Conservation (phyloP, 176 grass and related monocot genomes). For the Oryza meyeriana region DNA sequence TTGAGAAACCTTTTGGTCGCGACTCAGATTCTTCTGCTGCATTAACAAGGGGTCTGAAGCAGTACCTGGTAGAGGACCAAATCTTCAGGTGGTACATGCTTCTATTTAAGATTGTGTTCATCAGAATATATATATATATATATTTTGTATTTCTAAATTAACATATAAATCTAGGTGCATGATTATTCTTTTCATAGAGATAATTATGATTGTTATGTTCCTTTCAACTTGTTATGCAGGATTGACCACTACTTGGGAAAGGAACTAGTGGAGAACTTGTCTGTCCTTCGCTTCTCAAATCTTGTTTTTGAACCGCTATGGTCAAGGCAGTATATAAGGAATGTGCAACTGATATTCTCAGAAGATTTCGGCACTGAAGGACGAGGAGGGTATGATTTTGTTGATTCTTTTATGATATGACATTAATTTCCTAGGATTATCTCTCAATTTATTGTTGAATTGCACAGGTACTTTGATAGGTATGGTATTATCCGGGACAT, state of each 20-base stretch:
- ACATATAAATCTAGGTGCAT: neutral
- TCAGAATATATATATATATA: neutral
- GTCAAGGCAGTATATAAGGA: slow-evolving; percentile 94
- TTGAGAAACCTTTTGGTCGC: slow-evolving; percentile 95
- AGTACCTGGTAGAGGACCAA: slow-evolving; percentile 92
- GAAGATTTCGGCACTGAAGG: slow-evolving; percentile 95
- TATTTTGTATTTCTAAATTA: neutral
- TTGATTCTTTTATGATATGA: slow-evolving; percentile 14
- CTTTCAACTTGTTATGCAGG: slow-evolving; percentile 39
- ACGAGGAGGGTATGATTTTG: slow-evolving; percentile 69
- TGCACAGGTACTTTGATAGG: slow-evolving; percentile 84
- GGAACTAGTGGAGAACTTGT: slow-evolving; percentile 89
- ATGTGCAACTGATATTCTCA: slow-evolving; percentile 91
- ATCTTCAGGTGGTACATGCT: slow-evolving; percentile 73
- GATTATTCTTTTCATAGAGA: neutral
- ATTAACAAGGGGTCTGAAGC: slow-evolving; percentile 81
- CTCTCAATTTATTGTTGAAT: slow-evolving; percentile 27
- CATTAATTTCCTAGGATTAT: slow-evolving; percentile 21
- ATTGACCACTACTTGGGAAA: slow-evolving; percentile 96
- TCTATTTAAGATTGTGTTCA: neutral
- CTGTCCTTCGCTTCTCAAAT: slow-evolving; percentile 92
- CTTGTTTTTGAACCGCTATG: slow-evolving; percentile 97
- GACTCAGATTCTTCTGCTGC: slow-evolving; percentile 89
- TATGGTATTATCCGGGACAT: slow-evolving; percentile 98
- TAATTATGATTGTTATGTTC: slow-evolving; percentile 17